Conservation (phyloP, 2,329 filamentous ascomycete genomes). For the Dryadomyces quercus-mongolicae region DNA sequence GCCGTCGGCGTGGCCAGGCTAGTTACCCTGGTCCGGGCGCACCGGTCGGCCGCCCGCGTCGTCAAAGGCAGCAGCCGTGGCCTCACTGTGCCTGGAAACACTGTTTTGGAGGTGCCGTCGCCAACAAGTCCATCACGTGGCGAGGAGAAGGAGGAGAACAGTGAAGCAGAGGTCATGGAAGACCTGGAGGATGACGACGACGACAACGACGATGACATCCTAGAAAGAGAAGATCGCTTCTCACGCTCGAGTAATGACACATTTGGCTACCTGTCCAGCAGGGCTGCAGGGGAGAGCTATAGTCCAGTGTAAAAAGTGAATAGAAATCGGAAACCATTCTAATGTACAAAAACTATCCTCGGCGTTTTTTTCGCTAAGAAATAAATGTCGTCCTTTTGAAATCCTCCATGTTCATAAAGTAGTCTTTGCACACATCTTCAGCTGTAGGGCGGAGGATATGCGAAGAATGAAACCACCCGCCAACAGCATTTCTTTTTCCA, state of each 20-base stretch:
- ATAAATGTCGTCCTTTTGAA: background rate
- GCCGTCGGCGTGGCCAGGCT: background rate
- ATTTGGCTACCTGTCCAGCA: constrained; percentile 8
- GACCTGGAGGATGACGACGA: background rate
- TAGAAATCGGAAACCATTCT: too few species aligned
- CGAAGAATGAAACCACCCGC: background rate
- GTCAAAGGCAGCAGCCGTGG: background rate
- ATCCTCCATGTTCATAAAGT: constrained; percentile 6
- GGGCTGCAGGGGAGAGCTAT: background rate
- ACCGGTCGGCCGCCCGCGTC: background rate
- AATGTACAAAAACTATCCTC: too few species aligned
- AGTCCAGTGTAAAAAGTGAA: background rate
- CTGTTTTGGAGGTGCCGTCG: background rate
- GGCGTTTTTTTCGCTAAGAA: too few species aligned
- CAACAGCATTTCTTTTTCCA: background rate
- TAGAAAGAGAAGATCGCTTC: background rate
- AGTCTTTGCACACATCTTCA: background rate
- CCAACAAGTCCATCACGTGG: too few species aligned
- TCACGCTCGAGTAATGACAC: constrained; percentile 11
- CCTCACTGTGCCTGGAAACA: background rate
- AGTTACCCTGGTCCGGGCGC: background rate
- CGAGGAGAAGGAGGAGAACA: background rate
- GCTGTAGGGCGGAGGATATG: background rate
- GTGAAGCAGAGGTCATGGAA: background rate
- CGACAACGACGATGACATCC: background rate